Evolutionary conservation across 805 yeast genomes (phyloP), one percentile per base, ranked within the genome.

Genomic region (Candida dendrica): DNA sequence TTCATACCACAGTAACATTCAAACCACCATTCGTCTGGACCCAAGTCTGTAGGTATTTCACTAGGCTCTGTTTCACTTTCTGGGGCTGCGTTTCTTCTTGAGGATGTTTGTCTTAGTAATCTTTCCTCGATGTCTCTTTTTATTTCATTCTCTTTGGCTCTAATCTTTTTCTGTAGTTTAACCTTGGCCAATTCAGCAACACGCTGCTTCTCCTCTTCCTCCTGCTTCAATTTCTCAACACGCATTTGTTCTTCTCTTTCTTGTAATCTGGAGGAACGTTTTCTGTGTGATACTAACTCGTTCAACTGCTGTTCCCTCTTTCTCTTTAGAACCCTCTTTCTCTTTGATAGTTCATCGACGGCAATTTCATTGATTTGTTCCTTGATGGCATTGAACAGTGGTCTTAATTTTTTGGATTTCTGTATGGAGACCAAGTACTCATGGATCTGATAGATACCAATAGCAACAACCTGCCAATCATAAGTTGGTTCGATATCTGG

Each of bases 251-350:
- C 87, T 46, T 79, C 84, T 52, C 76, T 79, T 16, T 83, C 84
- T 49, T 81, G 85, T 36, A 85, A 60, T 60, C 93, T 71, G 2
- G 88, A 77, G 0, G 91, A 84, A 49, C 87, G 70, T 52, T 85
- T 84, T 52, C 93, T 71, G 43, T 84, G 75, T 4, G 79, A 79
- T 53, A 85, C 61, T 42, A 85, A 58, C 18, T 72, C 74, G 38
- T 75, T 76, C 71, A 84, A 69, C 48, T 83, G 80, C 37, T 75
- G 71, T 42, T 81, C 86, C 55, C 77, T 80, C 49, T 71, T 75
- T 50, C 84, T 66, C 47, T 75, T 75, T 24, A 72, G 56, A 15
- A 78, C 64, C 44, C 70, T 71, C 50, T 70, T 74, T 47, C 86
- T 64, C 50, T 76, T 77, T 44, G 68, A 71, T 33, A 75, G 49